Evolutionary conservation across 1,139 yeast species (phyloP), one percentile per base, ranked within the genome.

Genomic region (Taphrina pruni): DNA sequence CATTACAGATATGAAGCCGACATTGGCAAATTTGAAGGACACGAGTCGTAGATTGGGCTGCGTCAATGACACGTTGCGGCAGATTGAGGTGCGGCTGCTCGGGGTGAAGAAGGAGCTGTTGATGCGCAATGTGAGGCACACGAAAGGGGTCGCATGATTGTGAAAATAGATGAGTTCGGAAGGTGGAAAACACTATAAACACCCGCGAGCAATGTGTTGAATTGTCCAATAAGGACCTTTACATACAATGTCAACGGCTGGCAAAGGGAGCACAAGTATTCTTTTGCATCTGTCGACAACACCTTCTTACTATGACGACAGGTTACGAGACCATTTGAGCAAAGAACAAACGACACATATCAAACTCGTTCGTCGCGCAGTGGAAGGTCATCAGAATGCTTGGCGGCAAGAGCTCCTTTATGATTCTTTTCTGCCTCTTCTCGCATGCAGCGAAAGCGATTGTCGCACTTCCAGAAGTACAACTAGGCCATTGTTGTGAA

Each of bases 101-200:
- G 46, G 36, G 8, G 62, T 58, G 51, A 58, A 58, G 62, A 58
- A 58, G 54, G 62, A 58, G 43, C 52, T 58, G 2, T 21, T 50
- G 54, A 50, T 50, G 8, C 54, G 54, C n/a, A 50, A 50, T 21
- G 21, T 50, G 54, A 9, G 36, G n/a, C 11, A 35, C 36, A 21
- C 54, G n/a, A 50, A 50, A n/a, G 32, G 32, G 32, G 32, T 4
- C 32, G 32, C 32, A 4, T 26, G 32, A 26, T 26, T 26, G 32
- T 4, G 32, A 26, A 26, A 26, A 26, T 26, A 26, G 32, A 26
- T 26, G 32, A 26, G 32, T 26, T 4, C 32, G 32, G 32, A 26
- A 4, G 32, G 32, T 26, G 32, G 32, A 26, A 26, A 26, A 26
- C 43, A 39, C 43, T 39, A 39, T 39, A 39, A 2, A 26, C 32